These are phyloP conservation scores for Backusella luteola DNA, from an alignment of 192 early-diverging fungal genomes.

Conservation along the genomic window DNA sequence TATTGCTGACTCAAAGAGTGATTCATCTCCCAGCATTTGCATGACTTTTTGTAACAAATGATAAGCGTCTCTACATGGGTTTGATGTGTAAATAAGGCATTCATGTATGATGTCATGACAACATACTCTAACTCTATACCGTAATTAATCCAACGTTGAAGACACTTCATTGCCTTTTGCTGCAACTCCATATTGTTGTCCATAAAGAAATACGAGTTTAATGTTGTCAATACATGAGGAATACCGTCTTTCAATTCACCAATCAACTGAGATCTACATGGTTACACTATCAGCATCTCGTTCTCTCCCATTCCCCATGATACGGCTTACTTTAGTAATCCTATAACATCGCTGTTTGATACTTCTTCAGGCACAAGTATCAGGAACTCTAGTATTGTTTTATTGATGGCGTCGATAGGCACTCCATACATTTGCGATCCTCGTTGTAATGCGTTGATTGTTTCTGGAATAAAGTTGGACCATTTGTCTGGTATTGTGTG, in stretches of 20 bases:
- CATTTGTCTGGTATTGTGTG: constrained; percentile 47
- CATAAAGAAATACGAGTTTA: constrained; percentile 14
- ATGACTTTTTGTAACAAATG: constrained; percentile 42
- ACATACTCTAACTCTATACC: constrained; percentile 53
- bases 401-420: constrained; percentile 30
- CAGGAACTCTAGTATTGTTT: constrained; percentile 48
- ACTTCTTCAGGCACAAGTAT: constrained; percentile 58
- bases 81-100: not conserved
- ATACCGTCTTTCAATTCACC: constrained; percentile 30
- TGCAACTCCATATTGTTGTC: constrained; percentile 31
- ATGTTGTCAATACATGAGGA: constrained; percentile 28
- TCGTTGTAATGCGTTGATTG: constrained; percentile 38
- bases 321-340: constrained; percentile 38
- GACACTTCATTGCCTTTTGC: constrained; percentile 46
- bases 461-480: constrained; percentile 46
- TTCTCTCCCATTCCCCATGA: not conserved
- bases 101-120: too few species aligned
- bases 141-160: constrained; percentile 57
- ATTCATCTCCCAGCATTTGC: constrained; percentile 39
- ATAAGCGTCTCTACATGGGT: constrained; percentile 34
- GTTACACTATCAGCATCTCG: not conserved
- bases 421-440: constrained; percentile 20
- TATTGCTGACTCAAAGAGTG: constrained; percentile 47
- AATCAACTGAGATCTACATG: constrained; percentile 23
- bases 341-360: constrained; percentile 44